phyloP scores from a whole-genome alignment of 1,284 basidiomycete species.

The Sutorius eximius region DNA sequence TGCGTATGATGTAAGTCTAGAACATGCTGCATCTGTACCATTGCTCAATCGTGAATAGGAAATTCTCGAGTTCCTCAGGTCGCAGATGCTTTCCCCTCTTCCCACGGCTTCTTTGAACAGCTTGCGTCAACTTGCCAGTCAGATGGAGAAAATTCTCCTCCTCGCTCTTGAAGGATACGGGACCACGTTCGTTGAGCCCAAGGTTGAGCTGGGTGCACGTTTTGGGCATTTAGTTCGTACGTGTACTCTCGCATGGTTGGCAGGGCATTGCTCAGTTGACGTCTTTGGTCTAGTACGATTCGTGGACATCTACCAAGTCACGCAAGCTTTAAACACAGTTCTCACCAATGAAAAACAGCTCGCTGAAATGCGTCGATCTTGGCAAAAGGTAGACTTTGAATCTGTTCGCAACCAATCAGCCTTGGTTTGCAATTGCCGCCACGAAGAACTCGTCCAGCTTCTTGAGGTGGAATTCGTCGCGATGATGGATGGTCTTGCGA shows the following conservation, averaged over 20 bases:
- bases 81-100: slow-evolving; percentile 80
- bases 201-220: slow-evolving; percentile 83
- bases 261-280: slow-evolving; percentile 10
- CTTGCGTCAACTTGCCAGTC: slow-evolving; percentile 79
- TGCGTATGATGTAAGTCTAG: slow-evolving; percentile 73
- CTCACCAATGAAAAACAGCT: slow-evolving; percentile 83
- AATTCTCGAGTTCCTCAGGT: slow-evolving; percentile 80
- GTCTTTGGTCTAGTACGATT: slow-evolving; percentile 64
- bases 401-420: slow-evolving; percentile 89
- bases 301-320: slow-evolving; percentile 87
- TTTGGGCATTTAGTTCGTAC: slow-evolving; percentile 85
- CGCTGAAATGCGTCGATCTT: slow-evolving; percentile 80
- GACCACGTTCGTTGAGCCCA: slow-evolving; percentile 87
- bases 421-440: slow-evolving; percentile 85
- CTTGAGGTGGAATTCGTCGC: slow-evolving; percentile 82
- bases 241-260: slow-evolving; percentile 35
- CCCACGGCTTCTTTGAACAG: slow-evolving; percentile 64
- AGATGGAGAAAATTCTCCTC: slow-evolving; percentile 87
- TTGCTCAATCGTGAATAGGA: slow-evolving; percentile 50
- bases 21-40: slow-evolving; percentile 2
- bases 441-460: slow-evolving; percentile 81
- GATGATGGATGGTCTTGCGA: slow-evolving; percentile 67
- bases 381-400: slow-evolving; percentile 85
- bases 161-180: slow-evolving; percentile 79
- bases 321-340: slow-evolving; percentile 81